Percentiles rank a stretch among this genome's conserved stretches.
These are phyloP conservation scores for Hypoxylon fragiforme DNA, from an alignment of 495 filamentous ascomycete genomes.

Conservation along the genomic window DNA sequence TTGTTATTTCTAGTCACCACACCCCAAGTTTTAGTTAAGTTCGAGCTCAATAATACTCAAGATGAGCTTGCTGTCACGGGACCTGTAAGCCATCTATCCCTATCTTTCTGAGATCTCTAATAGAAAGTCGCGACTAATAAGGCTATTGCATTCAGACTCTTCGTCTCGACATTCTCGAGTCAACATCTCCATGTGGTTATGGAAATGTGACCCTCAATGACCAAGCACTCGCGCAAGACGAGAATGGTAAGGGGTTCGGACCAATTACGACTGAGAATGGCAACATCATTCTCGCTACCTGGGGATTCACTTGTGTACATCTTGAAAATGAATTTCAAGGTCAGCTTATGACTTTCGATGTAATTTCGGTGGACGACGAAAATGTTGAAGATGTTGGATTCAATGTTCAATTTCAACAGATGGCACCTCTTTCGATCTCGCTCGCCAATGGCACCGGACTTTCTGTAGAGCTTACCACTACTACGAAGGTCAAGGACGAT, in stretches of 20 bases:
- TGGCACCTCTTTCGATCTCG: slow-evolving; percentile 45
- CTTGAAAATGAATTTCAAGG: slow-evolving; percentile 45
- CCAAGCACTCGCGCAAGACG: slow-evolving; percentile 37
- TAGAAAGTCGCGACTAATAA: not conserved
- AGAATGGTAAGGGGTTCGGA: slow-evolving; percentile 38
- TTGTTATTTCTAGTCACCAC: slow-evolving; percentile 4
- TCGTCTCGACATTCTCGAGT: slow-evolving; percentile 40
- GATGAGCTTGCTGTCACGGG: slow-evolving; percentile 9
- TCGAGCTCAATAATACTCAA: slow-evolving; percentile 13
- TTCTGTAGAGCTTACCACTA: slow-evolving; percentile 6
- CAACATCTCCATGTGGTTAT: slow-evolving; percentile 40
- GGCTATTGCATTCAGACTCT: slow-evolving; percentile 27
- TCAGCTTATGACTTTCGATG: slow-evolving; percentile 52
- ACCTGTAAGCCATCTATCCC: slow-evolving; percentile 25
- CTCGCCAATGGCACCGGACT: slow-evolving; percentile 38
- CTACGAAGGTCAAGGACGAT: slow-evolving; percentile 1
- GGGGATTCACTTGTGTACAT: slow-evolving; percentile 51
- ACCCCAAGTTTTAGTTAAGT: slow-evolving; percentile 26
- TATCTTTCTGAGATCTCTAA: not conserved
- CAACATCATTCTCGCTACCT: slow-evolving; percentile 40
- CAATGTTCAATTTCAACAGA: slow-evolving; percentile 51
- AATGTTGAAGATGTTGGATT: slow-evolving; percentile 45
- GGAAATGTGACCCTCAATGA: slow-evolving; percentile 44
- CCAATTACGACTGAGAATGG: slow-evolving; percentile 35
- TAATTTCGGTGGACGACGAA: slow-evolving; percentile 45